phyloP scores from a whole-genome alignment of 768 basidiomycete species.

The Lactifluus hygrophoroides region DNA sequence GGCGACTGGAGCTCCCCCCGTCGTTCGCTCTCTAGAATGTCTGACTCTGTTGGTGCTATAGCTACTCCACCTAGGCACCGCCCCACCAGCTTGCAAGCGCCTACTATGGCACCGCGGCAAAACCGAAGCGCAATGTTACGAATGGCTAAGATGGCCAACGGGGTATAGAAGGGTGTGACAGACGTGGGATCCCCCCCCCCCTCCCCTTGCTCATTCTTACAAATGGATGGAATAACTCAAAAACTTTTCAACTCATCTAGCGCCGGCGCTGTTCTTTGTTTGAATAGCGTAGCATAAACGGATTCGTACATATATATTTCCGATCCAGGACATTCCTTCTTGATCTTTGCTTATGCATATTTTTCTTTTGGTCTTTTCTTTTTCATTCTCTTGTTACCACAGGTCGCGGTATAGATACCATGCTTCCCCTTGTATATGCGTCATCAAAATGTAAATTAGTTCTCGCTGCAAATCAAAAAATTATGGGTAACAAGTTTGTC shows the following conservation, averaged over 20 bases:
- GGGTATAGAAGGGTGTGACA: not conserved
- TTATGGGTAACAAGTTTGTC: not conserved
- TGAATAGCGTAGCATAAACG: not conserved
- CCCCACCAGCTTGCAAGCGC: conserved; percentile 48
- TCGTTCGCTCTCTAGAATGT: conserved; percentile 41
- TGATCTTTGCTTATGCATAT: not conserved
- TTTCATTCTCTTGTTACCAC: not conserved
- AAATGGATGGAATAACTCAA: too few relatives aligned
- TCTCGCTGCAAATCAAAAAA: not conserved
- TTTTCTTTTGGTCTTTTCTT: not conserved
- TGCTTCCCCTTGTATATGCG: conserved; percentile 9
- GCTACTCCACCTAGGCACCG: conserved; percentile 34
- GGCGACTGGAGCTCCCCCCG: conserved; percentile 1
- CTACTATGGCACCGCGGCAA: conserved; percentile 56
- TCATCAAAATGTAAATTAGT: conserved; percentile 6
- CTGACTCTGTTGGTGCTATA: conserved; percentile 24
- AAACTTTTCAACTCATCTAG: conserved; percentile 4
- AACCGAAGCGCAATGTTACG: conserved; percentile 71
- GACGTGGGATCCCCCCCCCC: not conserved
- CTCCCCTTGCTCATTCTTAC: too few relatives aligned
- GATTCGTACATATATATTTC: not conserved
- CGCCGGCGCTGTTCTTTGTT: conserved; percentile 5
- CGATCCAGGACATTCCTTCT: not conserved
- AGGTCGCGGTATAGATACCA: conserved; percentile 7
- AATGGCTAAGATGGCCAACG: conserved; percentile 53